Evolutionary conservation across 139 green algal species (phyloP).

Genomic region (Coelastrella sp.): DNA sequence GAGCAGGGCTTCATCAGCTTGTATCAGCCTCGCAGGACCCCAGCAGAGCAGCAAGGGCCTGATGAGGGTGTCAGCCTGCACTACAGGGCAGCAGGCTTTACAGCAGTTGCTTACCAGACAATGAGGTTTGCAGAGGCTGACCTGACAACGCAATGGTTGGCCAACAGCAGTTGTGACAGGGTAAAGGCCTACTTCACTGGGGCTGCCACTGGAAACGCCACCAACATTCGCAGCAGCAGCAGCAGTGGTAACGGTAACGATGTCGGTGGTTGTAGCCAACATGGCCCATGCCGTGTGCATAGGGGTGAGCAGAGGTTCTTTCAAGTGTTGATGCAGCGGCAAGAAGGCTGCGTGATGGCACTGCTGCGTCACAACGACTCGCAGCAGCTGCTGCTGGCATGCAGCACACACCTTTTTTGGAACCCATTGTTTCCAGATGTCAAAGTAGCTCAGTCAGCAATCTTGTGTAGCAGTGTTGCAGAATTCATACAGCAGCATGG

Average conservation of each 20-base stretch:
- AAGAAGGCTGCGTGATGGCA: slow-evolving; percentile 31
- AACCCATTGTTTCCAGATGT: background rate
- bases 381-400: slow-evolving; percentile 46
- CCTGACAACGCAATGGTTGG: background rate
- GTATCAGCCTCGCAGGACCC: slow-evolving; percentile 3
- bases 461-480: slow-evolving; percentile 44
- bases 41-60: background rate
- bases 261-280: no score
- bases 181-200: background rate
- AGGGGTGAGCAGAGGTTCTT: slow-evolving; percentile 25
- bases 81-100: background rate
- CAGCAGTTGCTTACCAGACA: background rate
- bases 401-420: slow-evolving; percentile 71
- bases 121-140: background rate
- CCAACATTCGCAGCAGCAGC: background rate
- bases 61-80: slow-evolving; percentile 25
- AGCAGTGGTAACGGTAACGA: background rate
- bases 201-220: background rate
- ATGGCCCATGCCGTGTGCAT: background rate
- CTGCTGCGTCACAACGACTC: slow-evolving; percentile 43
- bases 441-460: slow-evolving; percentile 39
- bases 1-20: slow-evolving; percentile 53
- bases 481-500: slow-evolving; percentile 35
- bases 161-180: background rate
- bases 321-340: background rate